phyloP scores from a whole-genome alignment of 1,139 yeast genomes.

The Kluyveromyces sp. region DNA sequence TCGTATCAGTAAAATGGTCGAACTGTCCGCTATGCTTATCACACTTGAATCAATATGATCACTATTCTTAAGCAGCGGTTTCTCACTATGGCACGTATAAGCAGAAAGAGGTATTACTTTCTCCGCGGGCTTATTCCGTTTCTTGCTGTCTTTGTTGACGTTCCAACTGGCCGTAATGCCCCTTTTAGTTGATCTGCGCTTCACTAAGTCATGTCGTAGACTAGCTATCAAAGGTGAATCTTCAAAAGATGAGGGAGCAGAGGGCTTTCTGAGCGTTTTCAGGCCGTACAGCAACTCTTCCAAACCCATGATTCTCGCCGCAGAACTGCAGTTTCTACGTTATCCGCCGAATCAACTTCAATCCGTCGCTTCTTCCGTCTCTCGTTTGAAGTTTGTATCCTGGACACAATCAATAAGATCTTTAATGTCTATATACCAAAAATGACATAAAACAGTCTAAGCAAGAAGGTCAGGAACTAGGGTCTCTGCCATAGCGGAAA shows the following conservation, averaged over 20 bases:
- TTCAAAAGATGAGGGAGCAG: not conserved
- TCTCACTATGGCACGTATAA: conserved; percentile 10
- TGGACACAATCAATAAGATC: not conserved
- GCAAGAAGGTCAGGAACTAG: too few relatives aligned
- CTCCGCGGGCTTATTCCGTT: not conserved
- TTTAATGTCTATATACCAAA: too few relatives aligned
- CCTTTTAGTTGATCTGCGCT: conserved; percentile 3
- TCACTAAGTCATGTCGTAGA: conserved; percentile 1
- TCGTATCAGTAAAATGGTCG: conserved; percentile 11
- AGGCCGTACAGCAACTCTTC: conserved; percentile 1
- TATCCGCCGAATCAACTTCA: not conserved
- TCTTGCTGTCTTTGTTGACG: conserved; percentile 1
- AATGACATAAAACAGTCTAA: too few relatives aligned
- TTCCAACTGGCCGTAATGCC: not conserved
- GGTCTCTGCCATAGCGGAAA: too few relatives aligned
- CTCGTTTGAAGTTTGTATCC: not conserved
- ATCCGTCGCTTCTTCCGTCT: not conserved
- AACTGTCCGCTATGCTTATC: conserved; percentile 5
- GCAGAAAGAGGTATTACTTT: conserved; percentile 10
- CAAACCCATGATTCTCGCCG: conserved; percentile 1
- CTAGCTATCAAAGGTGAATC: conserved; percentile 1
- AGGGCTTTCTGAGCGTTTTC: conserved; percentile 1
- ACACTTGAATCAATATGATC: not conserved
- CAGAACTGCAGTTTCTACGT: not conserved
- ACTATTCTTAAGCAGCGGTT: conserved; percentile 4